Conservation (phyloP, 306 rosid species). For the Dalbergia cultrata region DNA sequence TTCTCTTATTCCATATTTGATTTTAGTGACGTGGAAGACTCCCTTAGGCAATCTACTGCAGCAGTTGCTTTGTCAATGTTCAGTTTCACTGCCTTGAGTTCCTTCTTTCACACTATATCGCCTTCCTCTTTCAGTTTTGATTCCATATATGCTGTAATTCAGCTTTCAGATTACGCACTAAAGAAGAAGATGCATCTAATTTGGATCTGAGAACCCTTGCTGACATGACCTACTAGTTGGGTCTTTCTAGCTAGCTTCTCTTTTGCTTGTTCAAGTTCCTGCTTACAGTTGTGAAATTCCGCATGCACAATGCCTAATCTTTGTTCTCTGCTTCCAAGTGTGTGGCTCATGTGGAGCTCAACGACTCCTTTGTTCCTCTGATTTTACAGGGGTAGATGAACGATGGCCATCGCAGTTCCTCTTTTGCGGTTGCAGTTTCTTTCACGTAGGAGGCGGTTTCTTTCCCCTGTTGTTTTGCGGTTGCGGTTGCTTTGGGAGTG, state of each 20-base stretch:
- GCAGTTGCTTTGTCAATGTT: slow-evolving; percentile 75
- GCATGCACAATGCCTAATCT: slow-evolving; percentile 66
- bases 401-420: no score
- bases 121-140: slow-evolving; percentile 68
- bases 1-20: slow-evolving; percentile 77
- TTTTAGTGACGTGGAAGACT: slow-evolving; percentile 70
- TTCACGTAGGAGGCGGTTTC: no score
- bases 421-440: no score
- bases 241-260: slow-evolving; percentile 70
- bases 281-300: slow-evolving; percentile 69
- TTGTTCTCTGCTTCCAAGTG: slow-evolving; percentile 72
- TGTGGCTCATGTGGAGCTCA: slow-evolving; percentile 63
- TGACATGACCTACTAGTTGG: slow-evolving; percentile 67
- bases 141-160: slow-evolving; percentile 83
- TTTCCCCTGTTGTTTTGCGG: no score
- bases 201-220: slow-evolving; percentile 77
- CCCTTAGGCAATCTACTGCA: slow-evolving; percentile 74
- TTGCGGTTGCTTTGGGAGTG: no score
- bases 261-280: slow-evolving; percentile 76
- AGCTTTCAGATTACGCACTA: slow-evolving; percentile 74
- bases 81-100: slow-evolving; percentile 74
- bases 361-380: slow-evolving; percentile 76
- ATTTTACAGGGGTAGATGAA: no score
- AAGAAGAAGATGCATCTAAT: slow-evolving; percentile 72
- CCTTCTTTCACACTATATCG: slow-evolving; percentile 44